Percentiles rank a stretch among this genome's conserved stretches.
These are phyloP conservation scores for Aspergillus niger DNA, from an alignment of 2,329 filamentous ascomycete species.

Conservation along the genomic window DNA sequence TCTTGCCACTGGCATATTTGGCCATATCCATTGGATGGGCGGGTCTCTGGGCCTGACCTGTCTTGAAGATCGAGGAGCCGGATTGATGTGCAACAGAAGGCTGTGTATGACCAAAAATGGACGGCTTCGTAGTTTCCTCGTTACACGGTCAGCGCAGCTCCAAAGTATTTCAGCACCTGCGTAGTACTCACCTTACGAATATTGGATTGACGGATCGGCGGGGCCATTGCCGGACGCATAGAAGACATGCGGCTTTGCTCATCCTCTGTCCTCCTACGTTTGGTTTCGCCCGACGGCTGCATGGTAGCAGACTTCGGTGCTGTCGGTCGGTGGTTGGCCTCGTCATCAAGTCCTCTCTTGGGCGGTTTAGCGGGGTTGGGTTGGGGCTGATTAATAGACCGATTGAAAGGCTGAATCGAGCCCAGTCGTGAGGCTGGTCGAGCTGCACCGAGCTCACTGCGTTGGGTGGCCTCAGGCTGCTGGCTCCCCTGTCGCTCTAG, in stretches of 20 bases:
- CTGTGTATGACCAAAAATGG: constrained; percentile 43
- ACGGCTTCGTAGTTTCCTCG: constrained; percentile 40
- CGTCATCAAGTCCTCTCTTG: constrained; percentile 72
- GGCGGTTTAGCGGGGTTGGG: constrained; percentile 69
- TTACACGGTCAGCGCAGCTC: constrained; percentile 3
- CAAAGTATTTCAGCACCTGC: not conserved
- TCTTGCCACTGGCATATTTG: constrained; percentile 84
- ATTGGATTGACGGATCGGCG: constrained; percentile 79
- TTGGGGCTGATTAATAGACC: constrained; percentile 63
- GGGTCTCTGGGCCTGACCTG: constrained; percentile 60
- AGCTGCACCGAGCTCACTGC: constrained; percentile 53
- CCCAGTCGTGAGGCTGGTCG: constrained; percentile 54
- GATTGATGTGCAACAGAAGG: constrained; percentile 34
- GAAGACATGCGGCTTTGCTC: constrained; percentile 63
- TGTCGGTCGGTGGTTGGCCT: constrained; percentile 52
- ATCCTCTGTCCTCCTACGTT: constrained; percentile 76
- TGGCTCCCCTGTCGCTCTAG: constrained; percentile 49
- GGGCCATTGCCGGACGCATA: constrained; percentile 71
- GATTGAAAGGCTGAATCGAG: constrained; percentile 57
- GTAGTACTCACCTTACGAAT: constrained; percentile 55
- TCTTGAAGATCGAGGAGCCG: constrained; percentile 40
- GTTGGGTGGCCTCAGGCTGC: constrained; percentile 42
- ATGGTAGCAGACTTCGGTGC: constrained; percentile 46
- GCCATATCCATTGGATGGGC: constrained; percentile 77
- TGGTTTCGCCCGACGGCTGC: constrained; percentile 71